These are phyloP conservation scores for Musa acuminata DNA, from an alignment of 176 grass and related monocot species.

Conservation along the genomic window DNA sequence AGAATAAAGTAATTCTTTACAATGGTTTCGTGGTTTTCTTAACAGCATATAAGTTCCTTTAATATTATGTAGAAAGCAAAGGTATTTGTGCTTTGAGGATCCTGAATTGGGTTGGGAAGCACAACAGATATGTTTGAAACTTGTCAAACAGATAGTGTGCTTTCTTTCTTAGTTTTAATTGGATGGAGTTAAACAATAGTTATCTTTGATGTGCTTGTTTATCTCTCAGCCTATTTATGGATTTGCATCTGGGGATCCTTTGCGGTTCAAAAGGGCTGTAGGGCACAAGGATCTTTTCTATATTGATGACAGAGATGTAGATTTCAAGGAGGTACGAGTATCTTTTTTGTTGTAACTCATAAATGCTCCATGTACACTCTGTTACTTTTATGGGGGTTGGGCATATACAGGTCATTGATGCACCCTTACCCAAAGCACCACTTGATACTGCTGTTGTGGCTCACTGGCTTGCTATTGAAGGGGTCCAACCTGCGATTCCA, in stretches of 20 bases:
- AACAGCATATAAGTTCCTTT: neutral
- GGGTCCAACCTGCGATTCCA: conserved; percentile 81
- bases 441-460: conserved; percentile 71
- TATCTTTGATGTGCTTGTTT: conserved; percentile 10
- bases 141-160: neutral
- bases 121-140: neutral
- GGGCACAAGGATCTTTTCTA: conserved; percentile 97
- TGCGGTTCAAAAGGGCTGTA: conserved; percentile 76
- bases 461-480: conserved; percentile 94
- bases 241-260: conserved; percentile 81
- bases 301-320: conserved; percentile 77
- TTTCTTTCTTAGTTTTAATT: neutral
- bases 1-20: neutral
- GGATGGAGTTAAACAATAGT: neutral
- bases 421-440: conserved; percentile 76
- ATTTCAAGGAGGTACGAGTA: conserved; percentile 70
- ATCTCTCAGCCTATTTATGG: conserved; percentile 78
- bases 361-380: neutral
- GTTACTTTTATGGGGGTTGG: conserved; percentile 15
- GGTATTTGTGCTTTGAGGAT: neutral
- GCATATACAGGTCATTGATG: conserved; percentile 50
- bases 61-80: neutral
- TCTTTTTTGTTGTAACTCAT: neutral
- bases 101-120: neutral
- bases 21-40: neutral